Base-by-base conservation (phyloP, 192 early-diverging fungal species). In the Radiomyces spectabilis region DNA sequence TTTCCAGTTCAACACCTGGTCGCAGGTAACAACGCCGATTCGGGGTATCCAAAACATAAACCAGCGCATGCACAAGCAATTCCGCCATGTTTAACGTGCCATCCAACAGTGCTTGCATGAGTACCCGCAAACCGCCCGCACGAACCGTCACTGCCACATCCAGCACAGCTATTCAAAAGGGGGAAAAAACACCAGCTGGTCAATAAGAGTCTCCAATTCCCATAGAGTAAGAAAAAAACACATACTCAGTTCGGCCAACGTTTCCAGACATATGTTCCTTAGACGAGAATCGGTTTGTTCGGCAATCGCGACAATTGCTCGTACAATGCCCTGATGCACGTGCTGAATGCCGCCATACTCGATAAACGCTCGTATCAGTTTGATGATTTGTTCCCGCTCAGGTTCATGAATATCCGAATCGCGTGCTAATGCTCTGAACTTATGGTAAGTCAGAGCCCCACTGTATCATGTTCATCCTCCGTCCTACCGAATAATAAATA, bases 1-100 rank as follows among this genome's bases (percentile, higher is more conserved):
- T 83, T 79, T 92, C 89, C 0, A 92, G 65, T 50, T 92, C 90
- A 1, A 92, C 80, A 15, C 84, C 75, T 1, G 89, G 88, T 46
- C 87, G 42, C 18, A 92, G 50, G 49, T 79, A 91, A 22, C 64
- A 41, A 19, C 90, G 55, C 1, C 78, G 80, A 5, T 78, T 60
- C 10, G 87, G 81, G 26, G 71, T 75, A 65, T 93, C 90, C 8
- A 93, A 59, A 40, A 93, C 72, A 65, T 76, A 85, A 7, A 91
- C 41, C 22, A 91, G 72, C 0, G 86, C 76, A 30, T 75, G 71
- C 0, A 89, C 65, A 0, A 93, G 33, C 6, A 75, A 67, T 29
- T 82, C 76, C 2, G 72, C 53, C 38, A 92, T 64, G 40, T 83
- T 78, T 5, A 61, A 54, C 12, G 79, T 77, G 5, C 69, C 81